phyloP scores from a whole-genome alignment of 2,329 filamentous ascomycete species.

The Neofusicoccum ribis region DNA sequence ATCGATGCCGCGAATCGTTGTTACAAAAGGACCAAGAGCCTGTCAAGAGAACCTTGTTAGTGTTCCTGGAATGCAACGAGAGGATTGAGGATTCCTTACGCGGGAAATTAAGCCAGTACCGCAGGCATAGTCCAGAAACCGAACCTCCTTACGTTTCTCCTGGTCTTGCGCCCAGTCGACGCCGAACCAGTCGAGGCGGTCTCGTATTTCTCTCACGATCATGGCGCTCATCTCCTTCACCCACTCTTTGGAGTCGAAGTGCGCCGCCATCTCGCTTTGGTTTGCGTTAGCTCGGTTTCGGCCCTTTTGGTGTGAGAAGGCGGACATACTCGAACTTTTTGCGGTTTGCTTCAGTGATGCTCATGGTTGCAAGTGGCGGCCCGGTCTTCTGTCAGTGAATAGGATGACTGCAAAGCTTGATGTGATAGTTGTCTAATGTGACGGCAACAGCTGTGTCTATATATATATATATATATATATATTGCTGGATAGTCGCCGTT shows the following conservation, averaged over 20 bases:
- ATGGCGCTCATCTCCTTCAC: conserved; percentile 55
- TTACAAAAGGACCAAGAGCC: conserved; percentile 63
- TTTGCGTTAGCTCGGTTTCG: conserved; percentile 2
- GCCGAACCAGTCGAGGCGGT: conserved; percentile 61
- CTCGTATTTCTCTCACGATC: conserved; percentile 57
- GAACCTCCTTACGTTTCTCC: conserved; percentile 35
- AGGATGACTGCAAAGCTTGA: neutral
- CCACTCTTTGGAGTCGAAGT: conserved; percentile 56
- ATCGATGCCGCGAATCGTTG: conserved; percentile 67
- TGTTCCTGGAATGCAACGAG: neutral
- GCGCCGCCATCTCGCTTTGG: conserved; percentile 52
- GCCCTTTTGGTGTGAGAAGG: neutral
- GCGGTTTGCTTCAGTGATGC: conserved; percentile 36
- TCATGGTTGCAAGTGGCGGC: neutral
- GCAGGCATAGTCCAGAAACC: conserved; percentile 74
- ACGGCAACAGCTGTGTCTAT: neutral
- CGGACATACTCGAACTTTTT: conserved; percentile 36
- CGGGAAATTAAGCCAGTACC: conserved; percentile 67
- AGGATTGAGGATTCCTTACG: conserved; percentile 44
- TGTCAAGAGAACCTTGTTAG: conserved; percentile 30
- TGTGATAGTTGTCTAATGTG: neutral
- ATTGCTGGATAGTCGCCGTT: neutral
- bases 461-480: neutral
- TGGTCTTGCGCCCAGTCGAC: conserved; percentile 51
- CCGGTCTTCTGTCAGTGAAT: neutral